Percentiles rank a stretch among this genome's conserved stretches.
These are phyloP conservation scores for Mychonastes homosphaera DNA, from an alignment of 139 green algal species.

Conservation along the genomic window DNA sequence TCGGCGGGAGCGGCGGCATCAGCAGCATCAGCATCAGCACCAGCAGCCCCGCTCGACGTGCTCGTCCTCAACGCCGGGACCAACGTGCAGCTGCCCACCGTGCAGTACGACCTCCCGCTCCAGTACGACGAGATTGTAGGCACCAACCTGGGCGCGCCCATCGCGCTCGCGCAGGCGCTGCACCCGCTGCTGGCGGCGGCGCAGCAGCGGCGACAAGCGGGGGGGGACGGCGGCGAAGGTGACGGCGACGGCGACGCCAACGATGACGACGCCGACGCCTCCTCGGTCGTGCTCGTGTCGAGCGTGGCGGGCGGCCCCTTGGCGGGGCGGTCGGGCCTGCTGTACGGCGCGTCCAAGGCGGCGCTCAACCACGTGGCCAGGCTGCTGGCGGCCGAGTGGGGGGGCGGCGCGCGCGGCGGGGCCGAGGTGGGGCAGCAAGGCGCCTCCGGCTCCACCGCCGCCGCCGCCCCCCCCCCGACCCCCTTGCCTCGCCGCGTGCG, in stretches of 20 bases:
- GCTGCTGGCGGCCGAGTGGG: slow-evolving; percentile 81
- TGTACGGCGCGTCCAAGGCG: slow-evolving; percentile 73
- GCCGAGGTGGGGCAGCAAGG: too few relatives aligned
- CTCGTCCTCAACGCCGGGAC: slow-evolving; percentile 63
- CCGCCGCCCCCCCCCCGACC: too few relatives aligned
- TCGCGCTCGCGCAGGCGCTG: slow-evolving; percentile 39
- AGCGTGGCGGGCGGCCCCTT: slow-evolving; percentile 66
- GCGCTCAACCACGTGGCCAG: slow-evolving; percentile 75
- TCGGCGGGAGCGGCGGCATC: too few relatives aligned
- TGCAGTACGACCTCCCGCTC: slow-evolving; percentile 34
- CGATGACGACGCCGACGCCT: slow-evolving; percentile 2
- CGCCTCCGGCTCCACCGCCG: too few relatives aligned
- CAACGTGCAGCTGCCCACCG: slow-evolving; percentile 58
- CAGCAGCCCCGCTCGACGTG: too few relatives aligned
- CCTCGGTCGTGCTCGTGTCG: slow-evolving; percentile 57
- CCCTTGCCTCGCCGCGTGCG: slow-evolving; percentile 71
- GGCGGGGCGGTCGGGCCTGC: slow-evolving; percentile 45
- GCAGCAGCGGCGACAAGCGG: not conserved
- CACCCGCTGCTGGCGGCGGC: slow-evolving; percentile 19
- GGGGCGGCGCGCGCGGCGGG: slow-evolving; percentile 43
- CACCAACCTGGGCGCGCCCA: slow-evolving; percentile 63
- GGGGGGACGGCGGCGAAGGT: not conserved
- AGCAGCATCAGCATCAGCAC: too few relatives aligned
- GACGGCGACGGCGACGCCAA: not conserved
- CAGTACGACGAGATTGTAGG: slow-evolving; percentile 55